These are phyloP conservation scores for Carpinus viminea DNA, from an alignment of 306 rosid species.

Conservation along the genomic window DNA sequence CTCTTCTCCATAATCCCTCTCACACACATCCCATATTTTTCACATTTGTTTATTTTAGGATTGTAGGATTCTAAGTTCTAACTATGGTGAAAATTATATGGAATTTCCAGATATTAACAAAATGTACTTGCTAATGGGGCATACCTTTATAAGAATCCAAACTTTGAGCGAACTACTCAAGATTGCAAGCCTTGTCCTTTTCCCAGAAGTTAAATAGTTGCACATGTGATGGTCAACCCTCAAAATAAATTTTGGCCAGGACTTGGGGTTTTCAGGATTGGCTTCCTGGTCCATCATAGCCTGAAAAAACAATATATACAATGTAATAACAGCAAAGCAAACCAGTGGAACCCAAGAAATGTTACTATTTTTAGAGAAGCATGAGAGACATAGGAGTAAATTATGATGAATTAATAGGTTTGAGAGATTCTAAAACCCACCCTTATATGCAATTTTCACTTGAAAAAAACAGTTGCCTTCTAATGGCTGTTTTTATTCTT, in stretches of 20 bases:
- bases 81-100: constrained; percentile 1
- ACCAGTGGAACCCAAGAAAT: neutral
- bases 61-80: constrained; percentile 13
- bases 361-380: neutral
- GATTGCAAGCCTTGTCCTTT: constrained; percentile 77
- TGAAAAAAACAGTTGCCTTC: neutral
- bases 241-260: constrained; percentile 86
- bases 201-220: constrained; percentile 78
- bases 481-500: neutral
- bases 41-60: constrained; percentile 12
- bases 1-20: too few relatives aligned
- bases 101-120: constrained; percentile 16
- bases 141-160: constrained; percentile 91
- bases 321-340: neutral
- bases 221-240: constrained; percentile 89
- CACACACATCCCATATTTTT: neutral
- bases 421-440: neutral
- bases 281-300: constrained; percentile 64
- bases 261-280: constrained; percentile 71
- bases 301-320: constrained; percentile 39
- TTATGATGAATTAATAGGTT: neutral
- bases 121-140: constrained; percentile 8
- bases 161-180: constrained; percentile 94
- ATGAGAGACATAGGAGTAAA: neutral
- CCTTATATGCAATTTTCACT: neutral